Evolutionary conservation across 192 early-diverging fungal genomes (phyloP), one percentile per base, ranked within the genome.

Genomic region (Entophlyctis helioformis): DNA sequence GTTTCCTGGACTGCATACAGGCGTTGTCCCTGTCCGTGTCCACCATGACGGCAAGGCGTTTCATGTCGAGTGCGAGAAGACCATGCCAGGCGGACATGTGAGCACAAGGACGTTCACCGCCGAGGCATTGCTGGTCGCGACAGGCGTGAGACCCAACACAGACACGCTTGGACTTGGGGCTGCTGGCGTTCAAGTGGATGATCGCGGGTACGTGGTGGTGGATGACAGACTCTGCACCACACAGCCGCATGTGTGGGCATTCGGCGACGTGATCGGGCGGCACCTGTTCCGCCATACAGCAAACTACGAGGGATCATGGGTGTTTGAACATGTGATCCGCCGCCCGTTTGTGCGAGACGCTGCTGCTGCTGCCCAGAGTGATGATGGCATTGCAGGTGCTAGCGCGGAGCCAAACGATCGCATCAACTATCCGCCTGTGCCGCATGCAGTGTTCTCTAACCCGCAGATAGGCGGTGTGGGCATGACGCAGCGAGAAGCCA

Each of bases 391-490:
- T n/a, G n/a, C n/a, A n/a, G n/a, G n/a, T n/a, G n/a, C n/a, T n/a
- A n/a, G n/a, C n/a, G 26, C 38, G 12, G 42, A 39, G 27, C 36
- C 21, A 54, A 22, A 31, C 13, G 36, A 36, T 31, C 40, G 38
- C 25, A 36, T 58, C 23, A 13, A 47, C 13, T 64, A 64, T 27
- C 62, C 62, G 16, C 62, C 62, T 4, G 50, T 64, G 24, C 62
- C 62, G 18, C 57, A 58, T 45, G 62, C 62, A 10, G 55, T 64
- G 11, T 64, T 64, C 28, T 39, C 62, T 21, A 44, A 50, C 26
- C 62, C 62, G 4, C 62, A 64, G 36, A 44, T 64, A 16, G 62
- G 45, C 18, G 57, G 57, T 10, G 62, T 64, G n/a, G 62, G 62
- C 10, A 21, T 60, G 19, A 64, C 57, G 10, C 36, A 53, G 29